Percentiles rank a stretch among this genome's conserved stretches.
Conservation (phyloP, 2,329 filamentous ascomycete species). For the Penicillium griseofulvum region DNA sequence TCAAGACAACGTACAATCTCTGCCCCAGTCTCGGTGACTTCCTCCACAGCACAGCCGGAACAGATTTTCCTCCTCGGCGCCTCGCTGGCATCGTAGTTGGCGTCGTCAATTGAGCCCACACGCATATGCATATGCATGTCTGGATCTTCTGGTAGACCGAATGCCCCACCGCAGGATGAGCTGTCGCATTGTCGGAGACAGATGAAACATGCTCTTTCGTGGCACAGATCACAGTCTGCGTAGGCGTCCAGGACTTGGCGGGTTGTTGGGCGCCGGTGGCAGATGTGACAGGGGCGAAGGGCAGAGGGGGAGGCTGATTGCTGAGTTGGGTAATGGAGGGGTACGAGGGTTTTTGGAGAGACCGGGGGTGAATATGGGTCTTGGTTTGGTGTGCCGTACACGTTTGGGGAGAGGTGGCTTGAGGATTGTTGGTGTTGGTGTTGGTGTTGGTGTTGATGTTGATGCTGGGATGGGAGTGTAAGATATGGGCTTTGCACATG, state of each 20-base stretch:
- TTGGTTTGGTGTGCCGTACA: slow-evolving; percentile 15
- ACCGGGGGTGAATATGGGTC: slow-evolving; percentile 25
- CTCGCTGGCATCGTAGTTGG: neutral
- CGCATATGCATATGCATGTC: slow-evolving; percentile 1
- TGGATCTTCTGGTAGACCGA: neutral
- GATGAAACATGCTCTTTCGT: slow-evolving; percentile 41
- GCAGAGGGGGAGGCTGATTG: slow-evolving; percentile 26
- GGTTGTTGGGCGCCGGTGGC: slow-evolving; percentile 42
- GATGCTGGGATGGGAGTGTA: slow-evolving; percentile 9
- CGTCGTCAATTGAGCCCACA: neutral
- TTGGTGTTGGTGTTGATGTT: neutral
- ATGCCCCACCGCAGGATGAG: slow-evolving; percentile 25
- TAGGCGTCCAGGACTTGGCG: slow-evolving; percentile 42
- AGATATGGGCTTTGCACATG: slow-evolving; percentile 21
- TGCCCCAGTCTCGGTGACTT: slow-evolving; percentile 34
- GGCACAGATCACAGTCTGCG: slow-evolving; percentile 42
- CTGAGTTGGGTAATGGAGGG: slow-evolving; percentile 18
- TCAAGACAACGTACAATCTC: slow-evolving; percentile 41
- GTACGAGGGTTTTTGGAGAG: slow-evolving; percentile 29
- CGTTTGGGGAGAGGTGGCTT: slow-evolving; percentile 21
- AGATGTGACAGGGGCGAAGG: slow-evolving; percentile 43
- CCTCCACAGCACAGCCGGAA: slow-evolving; percentile 42
- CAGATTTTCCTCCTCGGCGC: slow-evolving; percentile 34
- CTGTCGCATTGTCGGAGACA: slow-evolving; percentile 42
- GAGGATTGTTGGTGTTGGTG: slow-evolving; percentile 12